Evolutionary conservation across 441 rosid genomes (phyloP), one percentile per base, ranked within the genome.

Genomic region (Pelargonium australe): DNA sequence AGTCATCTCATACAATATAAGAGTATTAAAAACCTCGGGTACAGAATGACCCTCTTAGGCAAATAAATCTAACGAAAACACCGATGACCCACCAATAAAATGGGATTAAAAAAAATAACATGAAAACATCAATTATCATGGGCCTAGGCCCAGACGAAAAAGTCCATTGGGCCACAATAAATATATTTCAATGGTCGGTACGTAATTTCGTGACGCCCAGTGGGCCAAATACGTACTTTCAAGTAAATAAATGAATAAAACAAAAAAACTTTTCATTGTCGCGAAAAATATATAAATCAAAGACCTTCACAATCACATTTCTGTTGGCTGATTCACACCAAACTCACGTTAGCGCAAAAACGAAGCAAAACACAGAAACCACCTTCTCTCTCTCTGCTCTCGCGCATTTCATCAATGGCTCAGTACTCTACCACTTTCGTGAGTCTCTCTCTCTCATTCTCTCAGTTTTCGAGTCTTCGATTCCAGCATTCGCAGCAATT

Each of bases 341-440:
- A 53, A 53, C 60, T 53, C 60, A 12, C 16, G 6, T 51, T 51
- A 5, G 60, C 60, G 60, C 20, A 53, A 53, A 53, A 53, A 53
- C 60, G 60, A 53, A 53, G 60, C 14, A 57, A 19, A 58, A 34
- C 40, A 34, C 40, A 34, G 7, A 34, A 0, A 34, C 40, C 40
- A 34, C 40, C 40, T 34, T 34, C 70, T 76, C 65, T 76, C 65
- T 12, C 58, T 5, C 14, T 11, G 57, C 57, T 51, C 58, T 19
- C 44, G 19, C 71, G 20, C 16, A 12, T 41, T 68, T 61, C 51
- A 45, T 65, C 77, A 51, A 84, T 86, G 90, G 77, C 85, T 13
- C 53, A 53, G 63, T 57, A 79, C 77, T 77, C 78, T 43, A 63
- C 76, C 57, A 79, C 81, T 67, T 65, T 65, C 44, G 89, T 79